phyloP scores from a whole-genome alignment of 768 basidiomycete genomes.

The Tylopilus rubrobrunneus region DNA sequence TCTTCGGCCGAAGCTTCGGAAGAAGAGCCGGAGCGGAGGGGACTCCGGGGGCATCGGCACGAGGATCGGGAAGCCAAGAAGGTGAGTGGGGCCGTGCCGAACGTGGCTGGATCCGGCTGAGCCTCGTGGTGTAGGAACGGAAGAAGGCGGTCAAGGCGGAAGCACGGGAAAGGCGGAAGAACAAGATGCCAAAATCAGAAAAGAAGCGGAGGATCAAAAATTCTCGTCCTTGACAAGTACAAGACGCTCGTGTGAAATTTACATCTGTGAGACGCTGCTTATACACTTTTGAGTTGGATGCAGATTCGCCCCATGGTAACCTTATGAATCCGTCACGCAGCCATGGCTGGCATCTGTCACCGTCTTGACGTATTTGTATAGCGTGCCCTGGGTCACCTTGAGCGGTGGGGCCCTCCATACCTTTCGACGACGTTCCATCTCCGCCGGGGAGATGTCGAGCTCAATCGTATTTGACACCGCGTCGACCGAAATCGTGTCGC shows the following conservation, averaged over 20 bases:
- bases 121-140: conserved; percentile 58
- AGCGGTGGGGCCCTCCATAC: conserved; percentile 83
- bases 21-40: conserved; percentile 44
- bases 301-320: conserved; percentile 8
- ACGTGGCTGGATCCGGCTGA: conserved; percentile 4
- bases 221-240: conserved; percentile 21
- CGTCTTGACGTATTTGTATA: conserved; percentile 85
- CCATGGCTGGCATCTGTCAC: conserved; percentile 92
- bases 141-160: conserved; percentile 88
- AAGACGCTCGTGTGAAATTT: conserved; percentile 14
- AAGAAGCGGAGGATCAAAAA: conserved; percentile 82
- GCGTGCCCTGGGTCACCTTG: conserved; percentile 75
- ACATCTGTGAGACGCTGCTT: background rate
- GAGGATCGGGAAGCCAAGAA: conserved; percentile 92
- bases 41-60: conserved; percentile 82
- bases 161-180: conserved; percentile 81
- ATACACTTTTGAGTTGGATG: conserved; percentile 7
- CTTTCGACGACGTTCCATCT: conserved; percentile 66
- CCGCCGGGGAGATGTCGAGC: conserved; percentile 71
- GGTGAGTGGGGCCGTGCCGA: conserved; percentile 38
- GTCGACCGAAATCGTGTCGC: conserved; percentile 84
- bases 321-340: conserved; percentile 83
- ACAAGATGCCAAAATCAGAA: conserved; percentile 94
- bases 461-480: conserved; percentile 84
- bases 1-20: conserved; percentile 35